Conservation (phyloP, 2,329 filamentous ascomycete species). For the Ascochyta clinopodiicola region DNA sequence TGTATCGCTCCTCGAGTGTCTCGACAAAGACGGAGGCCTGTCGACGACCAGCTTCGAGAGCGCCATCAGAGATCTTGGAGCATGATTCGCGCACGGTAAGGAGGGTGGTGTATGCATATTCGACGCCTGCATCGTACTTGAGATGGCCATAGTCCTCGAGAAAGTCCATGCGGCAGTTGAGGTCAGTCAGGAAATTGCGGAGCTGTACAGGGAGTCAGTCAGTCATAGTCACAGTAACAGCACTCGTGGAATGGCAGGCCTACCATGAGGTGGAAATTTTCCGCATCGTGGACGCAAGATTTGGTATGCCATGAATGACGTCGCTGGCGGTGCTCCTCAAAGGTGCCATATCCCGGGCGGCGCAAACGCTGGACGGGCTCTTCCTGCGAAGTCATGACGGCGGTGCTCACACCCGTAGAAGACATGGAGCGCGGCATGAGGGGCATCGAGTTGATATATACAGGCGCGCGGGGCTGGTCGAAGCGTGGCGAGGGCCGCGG, state of each 20-base stretch:
- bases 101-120: conserved; percentile 83
- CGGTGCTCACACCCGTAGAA: conserved; percentile 33
- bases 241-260: conserved; percentile 1
- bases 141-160: conserved; percentile 87
- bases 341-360: conserved; percentile 48
- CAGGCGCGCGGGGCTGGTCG: conserved; percentile 26
- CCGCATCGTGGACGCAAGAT: conserved; percentile 54
- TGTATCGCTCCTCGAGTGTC: conserved; percentile 85
- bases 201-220: conserved; percentile 58
- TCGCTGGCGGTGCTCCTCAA: conserved; percentile 46
- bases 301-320: conserved; percentile 57
- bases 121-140: conserved; percentile 81
- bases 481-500: conserved; percentile 27
- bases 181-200: conserved; percentile 81
- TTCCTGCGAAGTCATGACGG: conserved; percentile 50
- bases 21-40: conserved; percentile 90
- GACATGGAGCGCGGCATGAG: conserved; percentile 27
- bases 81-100: conserved; percentile 87
- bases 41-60: conserved; percentile 84
- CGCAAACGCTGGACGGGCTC: conserved; percentile 48
- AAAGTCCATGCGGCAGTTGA: conserved; percentile 85
- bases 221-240: conserved; percentile 17
- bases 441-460: conserved; percentile 32
- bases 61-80: conserved; percentile 85
- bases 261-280: conserved; percentile 56